phyloP scores from a whole-genome alignment of 208 protist genomes.

The Trypanosoma caninum region DNA sequence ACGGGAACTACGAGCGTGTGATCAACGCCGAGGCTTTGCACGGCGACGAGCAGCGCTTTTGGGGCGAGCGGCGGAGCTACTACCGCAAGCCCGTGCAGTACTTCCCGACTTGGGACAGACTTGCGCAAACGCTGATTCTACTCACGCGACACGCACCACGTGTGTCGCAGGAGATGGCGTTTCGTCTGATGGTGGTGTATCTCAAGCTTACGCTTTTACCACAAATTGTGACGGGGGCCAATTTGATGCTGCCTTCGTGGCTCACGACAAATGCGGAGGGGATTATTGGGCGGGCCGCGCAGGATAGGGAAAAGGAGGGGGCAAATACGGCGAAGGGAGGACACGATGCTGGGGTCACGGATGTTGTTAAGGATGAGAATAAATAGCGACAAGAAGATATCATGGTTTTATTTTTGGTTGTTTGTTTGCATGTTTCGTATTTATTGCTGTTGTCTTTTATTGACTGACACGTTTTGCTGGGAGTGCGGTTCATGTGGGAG shows the following conservation, averaged over 20 bases:
- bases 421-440: too few species aligned
- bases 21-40: constrained; percentile 81
- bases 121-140: constrained; percentile 74
- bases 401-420: not conserved
- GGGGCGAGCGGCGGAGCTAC: constrained; percentile 61
- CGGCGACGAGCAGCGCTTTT: constrained; percentile 81
- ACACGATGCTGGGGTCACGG: constrained; percentile 20
- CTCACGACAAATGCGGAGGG: constrained; percentile 56
- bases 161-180: constrained; percentile 77
- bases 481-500: too few species aligned
- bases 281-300: not conserved
- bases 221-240: constrained; percentile 37
- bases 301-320: constrained; percentile 8
- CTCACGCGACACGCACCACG: constrained; percentile 68
- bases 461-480: too few species aligned
- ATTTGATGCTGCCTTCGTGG: constrained; percentile 68
- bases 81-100: constrained; percentile 42
- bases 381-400: not conserved
- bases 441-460: too few species aligned
- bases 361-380: constrained; percentile 4
- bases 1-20: constrained; percentile 45
- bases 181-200: constrained; percentile 74
- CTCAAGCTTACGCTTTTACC: constrained; percentile 76
- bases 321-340: constrained; percentile 8
- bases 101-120: constrained; percentile 74